A percentile compares a stretch with the other conserved stretches of the same genome.
phyloP scores from a whole-genome alignment of 768 basidiomycete species.

The Heimioporus sp. region DNA sequence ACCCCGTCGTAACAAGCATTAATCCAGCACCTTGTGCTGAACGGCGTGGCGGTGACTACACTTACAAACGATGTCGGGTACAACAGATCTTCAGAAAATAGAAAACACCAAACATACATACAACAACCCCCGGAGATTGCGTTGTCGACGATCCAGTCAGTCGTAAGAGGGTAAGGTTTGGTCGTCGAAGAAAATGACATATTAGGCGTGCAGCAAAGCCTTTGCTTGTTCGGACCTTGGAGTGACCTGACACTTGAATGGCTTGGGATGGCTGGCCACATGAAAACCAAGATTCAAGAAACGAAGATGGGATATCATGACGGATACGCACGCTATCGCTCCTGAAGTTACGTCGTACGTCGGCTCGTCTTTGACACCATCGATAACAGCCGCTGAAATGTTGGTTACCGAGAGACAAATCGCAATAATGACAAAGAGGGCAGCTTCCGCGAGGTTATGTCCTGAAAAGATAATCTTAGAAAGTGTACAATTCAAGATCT shows the following conservation, averaged over 20 bases:
- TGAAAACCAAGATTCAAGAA: not conserved
- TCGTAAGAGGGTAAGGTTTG: no score
- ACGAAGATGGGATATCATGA: no score
- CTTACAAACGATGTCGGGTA: no score
- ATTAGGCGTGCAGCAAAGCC: slow-evolving; percentile 1
- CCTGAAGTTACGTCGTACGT: slow-evolving; percentile 44
- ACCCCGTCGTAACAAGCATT: no score
- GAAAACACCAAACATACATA: no score
- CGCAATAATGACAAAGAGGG: slow-evolving; percentile 26
- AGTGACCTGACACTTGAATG: slow-evolving; percentile 54
- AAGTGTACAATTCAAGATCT: not conserved
- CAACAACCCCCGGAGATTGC: no score
- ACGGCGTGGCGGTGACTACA: no score
- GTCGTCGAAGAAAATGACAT: no score
- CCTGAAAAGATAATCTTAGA: slow-evolving; percentile 13
- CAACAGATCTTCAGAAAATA: no score
- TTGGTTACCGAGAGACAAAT: slow-evolving; percentile 45
- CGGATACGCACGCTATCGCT: slow-evolving; percentile 39
- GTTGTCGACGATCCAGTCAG: no score
- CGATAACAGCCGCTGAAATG: slow-evolving; percentile 39
- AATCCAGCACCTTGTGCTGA: no score
- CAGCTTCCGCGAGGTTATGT: slow-evolving; percentile 25
- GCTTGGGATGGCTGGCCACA: slow-evolving; percentile 44
- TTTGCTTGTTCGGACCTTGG: slow-evolving; percentile 47
- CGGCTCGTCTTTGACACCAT: slow-evolving; percentile 42